Evolutionary conservation across 106 monocot genomes (phyloP).

Genomic region (Gastrodia elata): DNA sequence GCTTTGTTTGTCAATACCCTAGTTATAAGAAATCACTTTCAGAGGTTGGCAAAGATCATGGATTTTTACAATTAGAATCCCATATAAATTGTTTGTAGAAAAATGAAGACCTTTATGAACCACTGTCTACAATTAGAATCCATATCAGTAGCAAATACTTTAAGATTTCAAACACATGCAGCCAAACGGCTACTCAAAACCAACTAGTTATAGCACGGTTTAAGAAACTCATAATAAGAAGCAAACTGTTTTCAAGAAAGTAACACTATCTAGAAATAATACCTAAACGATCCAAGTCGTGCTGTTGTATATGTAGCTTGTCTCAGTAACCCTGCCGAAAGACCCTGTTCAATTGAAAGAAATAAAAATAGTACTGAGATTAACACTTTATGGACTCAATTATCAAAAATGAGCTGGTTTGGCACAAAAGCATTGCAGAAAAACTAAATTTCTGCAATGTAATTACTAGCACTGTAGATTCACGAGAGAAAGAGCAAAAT

Average conservation of each 20-base stretch:
- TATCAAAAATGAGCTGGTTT: background rate
- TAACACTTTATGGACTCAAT: background rate
- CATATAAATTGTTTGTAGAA: too few relatives aligned
- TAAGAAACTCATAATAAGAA: background rate
- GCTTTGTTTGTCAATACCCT: slow-evolving; percentile 75
- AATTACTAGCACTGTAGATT: background rate
- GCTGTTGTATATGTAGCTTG: slow-evolving; percentile 69
- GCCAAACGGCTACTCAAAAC: background rate
- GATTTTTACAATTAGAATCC: background rate
- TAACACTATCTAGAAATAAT: background rate
- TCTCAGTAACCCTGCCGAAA: slow-evolving; percentile 53
- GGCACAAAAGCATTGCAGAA: background rate
- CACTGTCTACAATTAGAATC: background rate
- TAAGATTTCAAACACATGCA: background rate
- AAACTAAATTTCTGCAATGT: background rate
- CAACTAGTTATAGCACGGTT: background rate
- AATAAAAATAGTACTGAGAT: background rate
- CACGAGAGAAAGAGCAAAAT: background rate
- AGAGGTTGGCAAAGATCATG: background rate
- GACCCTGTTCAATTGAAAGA: slow-evolving; percentile 26
- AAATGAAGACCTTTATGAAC: too few relatives aligned
- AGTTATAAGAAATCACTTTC: slow-evolving; percentile 7
- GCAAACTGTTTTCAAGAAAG: background rate
- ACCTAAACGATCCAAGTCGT: slow-evolving; percentile 61
- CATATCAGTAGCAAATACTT: too few relatives aligned